A percentile compares a stretch with the other conserved stretches of the same genome.
These are phyloP conservation scores for Penicillium sp. DNA, from an alignment of 2,329 filamentous ascomycete species.

Conservation along the genomic window DNA sequence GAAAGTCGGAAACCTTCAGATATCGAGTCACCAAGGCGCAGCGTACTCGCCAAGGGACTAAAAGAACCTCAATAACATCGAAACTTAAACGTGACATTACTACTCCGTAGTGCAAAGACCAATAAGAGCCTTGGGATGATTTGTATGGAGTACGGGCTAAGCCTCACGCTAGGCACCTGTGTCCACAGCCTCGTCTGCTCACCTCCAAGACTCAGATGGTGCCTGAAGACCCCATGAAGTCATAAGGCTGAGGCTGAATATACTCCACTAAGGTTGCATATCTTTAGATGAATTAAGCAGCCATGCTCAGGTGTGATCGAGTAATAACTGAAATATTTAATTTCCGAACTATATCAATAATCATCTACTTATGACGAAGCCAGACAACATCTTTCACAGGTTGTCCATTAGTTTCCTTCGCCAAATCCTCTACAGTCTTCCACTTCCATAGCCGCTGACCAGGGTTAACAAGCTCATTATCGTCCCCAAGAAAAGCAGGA, in stretches of 20 bases:
- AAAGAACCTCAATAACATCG: too few species aligned
- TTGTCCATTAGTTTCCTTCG: slow-evolving; percentile 25
- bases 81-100: neutral
- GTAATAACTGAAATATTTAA: neutral
- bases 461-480: slow-evolving; percentile 34
- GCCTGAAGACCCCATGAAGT: neutral
- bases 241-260: neutral
- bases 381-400: slow-evolving; percentile 26
- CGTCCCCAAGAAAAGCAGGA: slow-evolving; percentile 24
- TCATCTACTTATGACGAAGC: slow-evolving; percentile 12
- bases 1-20: neutral
- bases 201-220: neutral
- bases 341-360: too few species aligned
- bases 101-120: neutral
- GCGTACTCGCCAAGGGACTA: neutral
- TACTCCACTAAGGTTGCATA: neutral
- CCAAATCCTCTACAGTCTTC: slow-evolving; percentile 32
- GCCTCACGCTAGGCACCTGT: neutral
- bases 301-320: neutral
- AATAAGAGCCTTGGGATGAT: neutral
- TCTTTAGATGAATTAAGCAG: neutral
- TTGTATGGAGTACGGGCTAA: neutral
- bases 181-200: neutral
- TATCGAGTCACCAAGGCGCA: neutral
- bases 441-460: slow-evolving; percentile 31